Evolutionary conservation across 2,329 filamentous ascomycete species (phyloP), one percentile per base, ranked within the genome.

Genomic region (Lasiodiplodia theobromae): DNA sequence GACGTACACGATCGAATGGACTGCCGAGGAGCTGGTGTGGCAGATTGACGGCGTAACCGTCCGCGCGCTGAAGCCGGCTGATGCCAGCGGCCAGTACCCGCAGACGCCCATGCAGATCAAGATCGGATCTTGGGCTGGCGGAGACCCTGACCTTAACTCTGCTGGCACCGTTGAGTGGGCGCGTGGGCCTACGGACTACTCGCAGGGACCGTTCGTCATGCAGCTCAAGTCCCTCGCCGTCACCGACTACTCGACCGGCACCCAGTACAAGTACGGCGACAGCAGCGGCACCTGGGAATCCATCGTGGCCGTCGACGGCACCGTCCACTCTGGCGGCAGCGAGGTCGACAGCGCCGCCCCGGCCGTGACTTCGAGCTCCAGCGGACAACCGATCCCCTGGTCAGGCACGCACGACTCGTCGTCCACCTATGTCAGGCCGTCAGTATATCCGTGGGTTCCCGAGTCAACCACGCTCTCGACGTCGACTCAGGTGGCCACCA

Each of bases 21-120:
- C 93, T 0, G 84, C 89, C 49, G 87, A 91, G 66, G 90, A 94
- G 76, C 91, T 97, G 76, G 86, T 94, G 47, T 99, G 95, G 94
- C 89, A 90, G 71, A 92, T 97, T 71, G 92, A 92, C 77, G 92
- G 91, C 68, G 87, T 85, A 16, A 89, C 91, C 6, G 88, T 97
- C 60, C 91, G 96, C 69, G 91, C 92, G 12, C 86, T 97, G 69
- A 89, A 86, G 57, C 87, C 88, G 51, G 84, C 82, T 62, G 89
- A 92, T 65, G 92, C 94, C 69, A 87, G 90, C 70, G 77, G 84
- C 67, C 92, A 97, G 80, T 99, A 96, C 77, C 96, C 96, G 8
- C 96, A 99, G 82, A 94, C 94, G 0, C 96, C 96, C 4, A 97
- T 97, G 93, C 91, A 94, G 81, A 83, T 98, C 82, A 96, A 95